These are phyloP conservation scores for Limonium bicolor DNA, from an alignment of 148 eudicot species.

Conservation along the genomic window DNA sequence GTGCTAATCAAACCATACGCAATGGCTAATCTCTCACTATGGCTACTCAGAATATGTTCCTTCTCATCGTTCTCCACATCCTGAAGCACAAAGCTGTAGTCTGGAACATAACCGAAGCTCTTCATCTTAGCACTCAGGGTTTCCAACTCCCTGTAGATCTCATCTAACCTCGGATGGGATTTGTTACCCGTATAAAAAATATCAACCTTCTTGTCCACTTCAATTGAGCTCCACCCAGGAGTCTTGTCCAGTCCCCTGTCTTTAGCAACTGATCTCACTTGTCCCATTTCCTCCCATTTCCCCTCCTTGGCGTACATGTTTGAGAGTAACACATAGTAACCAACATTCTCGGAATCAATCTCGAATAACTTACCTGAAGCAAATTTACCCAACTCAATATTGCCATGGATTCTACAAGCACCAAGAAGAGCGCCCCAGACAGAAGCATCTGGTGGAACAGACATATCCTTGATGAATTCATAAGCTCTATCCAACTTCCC, in stretches of 20 bases:
- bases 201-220: constrained; percentile 29
- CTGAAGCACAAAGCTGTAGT: constrained; percentile 48
- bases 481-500: constrained; percentile 43
- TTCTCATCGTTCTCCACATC: constrained; percentile 82
- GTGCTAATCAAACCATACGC: constrained; percentile 51
- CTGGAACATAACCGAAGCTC: constrained; percentile 53
- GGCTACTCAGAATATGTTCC: constrained; percentile 49
- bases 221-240: constrained; percentile 75
- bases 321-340: constrained; percentile 58
- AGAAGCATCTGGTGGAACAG: constrained; percentile 49
- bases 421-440: constrained; percentile 83
- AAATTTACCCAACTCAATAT: constrained; percentile 45
- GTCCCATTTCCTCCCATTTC: constrained; percentile 55
- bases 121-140: constrained; percentile 31
- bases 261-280: constrained; percentile 49
- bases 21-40: constrained; percentile 69
- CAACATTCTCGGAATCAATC: constrained; percentile 41
- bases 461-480: constrained; percentile 35
- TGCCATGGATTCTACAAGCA: constrained; percentile 61
- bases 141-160: constrained; percentile 33
- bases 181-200: constrained; percentile 55
- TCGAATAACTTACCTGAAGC: constrained; percentile 41
- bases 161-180: constrained; percentile 37
- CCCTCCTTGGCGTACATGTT: constrained; percentile 58
- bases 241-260: constrained; percentile 60